Conservation (phyloP, 169 alveolate genomes). For the Besnoitia besnoiti region DNA sequence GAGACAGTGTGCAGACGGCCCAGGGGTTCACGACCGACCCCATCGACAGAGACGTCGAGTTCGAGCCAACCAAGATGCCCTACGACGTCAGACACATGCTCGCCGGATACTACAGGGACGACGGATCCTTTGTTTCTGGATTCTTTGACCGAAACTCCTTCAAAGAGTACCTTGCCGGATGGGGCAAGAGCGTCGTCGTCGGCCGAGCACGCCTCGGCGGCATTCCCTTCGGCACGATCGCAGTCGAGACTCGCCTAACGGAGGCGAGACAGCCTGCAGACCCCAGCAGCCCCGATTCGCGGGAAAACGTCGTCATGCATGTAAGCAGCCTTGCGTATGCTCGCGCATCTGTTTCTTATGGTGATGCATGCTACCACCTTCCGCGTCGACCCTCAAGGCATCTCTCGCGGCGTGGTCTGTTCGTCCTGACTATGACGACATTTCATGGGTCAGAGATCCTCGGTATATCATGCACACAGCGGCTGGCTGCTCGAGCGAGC, state of each 20-base stretch:
- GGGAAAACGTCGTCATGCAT: not conserved
- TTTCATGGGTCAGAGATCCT: not conserved
- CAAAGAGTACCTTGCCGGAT: constrained; percentile 78
- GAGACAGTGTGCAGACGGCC: constrained; percentile 62
- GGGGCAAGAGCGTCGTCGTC: constrained; percentile 83
- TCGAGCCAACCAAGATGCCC: constrained; percentile 70
- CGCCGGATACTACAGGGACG: constrained; percentile 70
- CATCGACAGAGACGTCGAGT: constrained; percentile 72
- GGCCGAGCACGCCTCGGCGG: constrained; percentile 85
- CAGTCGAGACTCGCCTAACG: constrained; percentile 77
- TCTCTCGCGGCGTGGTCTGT: no score
- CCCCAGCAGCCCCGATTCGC: constrained; percentile 76
- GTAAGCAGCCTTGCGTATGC: constrained; percentile 23
- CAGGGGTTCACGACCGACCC: constrained; percentile 68
- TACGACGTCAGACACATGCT: constrained; percentile 80
- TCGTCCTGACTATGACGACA: no score
- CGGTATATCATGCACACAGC: no score
- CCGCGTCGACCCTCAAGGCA: no score
- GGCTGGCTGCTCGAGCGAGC: no score
- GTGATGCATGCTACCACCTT: no score
- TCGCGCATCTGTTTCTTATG: no score
- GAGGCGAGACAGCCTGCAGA: constrained; percentile 78
- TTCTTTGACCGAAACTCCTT: constrained; percentile 78
- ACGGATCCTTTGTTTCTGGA: constrained; percentile 72
- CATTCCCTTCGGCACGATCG: constrained; percentile 80